Evolutionary conservation across 768 basidiomycete genomes (phyloP).

Genomic region (Suillus decipiens): DNA sequence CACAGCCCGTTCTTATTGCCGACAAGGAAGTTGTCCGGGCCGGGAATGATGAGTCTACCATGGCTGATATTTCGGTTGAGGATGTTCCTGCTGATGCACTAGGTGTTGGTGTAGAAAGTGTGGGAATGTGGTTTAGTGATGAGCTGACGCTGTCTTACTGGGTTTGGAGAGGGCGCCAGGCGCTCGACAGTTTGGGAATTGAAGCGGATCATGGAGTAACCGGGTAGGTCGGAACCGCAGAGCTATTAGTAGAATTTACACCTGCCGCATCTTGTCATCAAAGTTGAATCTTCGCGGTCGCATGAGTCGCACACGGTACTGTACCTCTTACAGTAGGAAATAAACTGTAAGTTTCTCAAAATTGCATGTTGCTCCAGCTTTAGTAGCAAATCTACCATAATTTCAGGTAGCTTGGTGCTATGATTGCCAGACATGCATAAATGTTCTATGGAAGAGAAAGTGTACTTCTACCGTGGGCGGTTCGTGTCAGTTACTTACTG

Average conservation of each 20-base stretch:
- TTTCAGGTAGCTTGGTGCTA: background rate
- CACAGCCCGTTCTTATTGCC: background rate
- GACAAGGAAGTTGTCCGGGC: conserved; percentile 6
- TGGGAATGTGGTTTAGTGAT: conserved; percentile 57
- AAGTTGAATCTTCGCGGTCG: background rate
- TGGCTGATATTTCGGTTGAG: conserved; percentile 3
- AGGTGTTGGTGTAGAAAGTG: conserved; percentile 12
- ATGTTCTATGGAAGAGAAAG: background rate
- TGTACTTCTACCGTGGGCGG: background rate
- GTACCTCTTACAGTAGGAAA: background rate
- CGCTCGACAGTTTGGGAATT: conserved; percentile 52
- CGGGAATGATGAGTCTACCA: conserved; percentile 21
- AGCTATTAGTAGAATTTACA: background rate
- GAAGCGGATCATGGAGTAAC: conserved; percentile 45
- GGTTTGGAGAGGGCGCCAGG: conserved; percentile 51
- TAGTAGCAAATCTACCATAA: background rate
- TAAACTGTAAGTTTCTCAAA: background rate
- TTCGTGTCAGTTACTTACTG: background rate
- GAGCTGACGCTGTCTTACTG: conserved; percentile 44
- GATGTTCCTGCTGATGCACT: conserved; percentile 4
- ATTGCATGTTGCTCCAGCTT: background rate
- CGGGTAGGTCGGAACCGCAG: conserved; percentile 11
- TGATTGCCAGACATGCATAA: background rate
- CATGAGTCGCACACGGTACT: background rate
- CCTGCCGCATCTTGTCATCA: background rate